phyloP scores from a whole-genome alignment of 2,329 filamentous ascomycete species.

The Akanthomyces muscarius region DNA sequence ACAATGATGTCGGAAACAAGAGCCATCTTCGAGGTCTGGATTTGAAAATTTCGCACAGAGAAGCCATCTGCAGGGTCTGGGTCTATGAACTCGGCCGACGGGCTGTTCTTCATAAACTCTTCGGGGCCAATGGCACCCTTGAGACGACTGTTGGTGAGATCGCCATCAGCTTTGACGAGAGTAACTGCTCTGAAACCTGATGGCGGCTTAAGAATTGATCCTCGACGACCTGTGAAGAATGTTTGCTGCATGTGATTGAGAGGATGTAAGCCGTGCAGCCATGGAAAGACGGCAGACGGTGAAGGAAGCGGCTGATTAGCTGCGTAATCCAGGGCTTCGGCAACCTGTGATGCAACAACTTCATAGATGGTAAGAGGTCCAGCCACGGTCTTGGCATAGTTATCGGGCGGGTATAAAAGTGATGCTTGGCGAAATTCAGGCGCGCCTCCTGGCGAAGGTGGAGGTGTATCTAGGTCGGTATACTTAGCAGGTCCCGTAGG shows the following conservation, averaged over 20 bases:
- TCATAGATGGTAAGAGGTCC: slow-evolving; percentile 63
- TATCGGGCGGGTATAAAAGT: slow-evolving; percentile 69
- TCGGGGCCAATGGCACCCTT: slow-evolving; percentile 83
- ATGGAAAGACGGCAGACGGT: slow-evolving; percentile 85
- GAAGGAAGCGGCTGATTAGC: slow-evolving; percentile 79
- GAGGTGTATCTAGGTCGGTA: slow-evolving; percentile 56
- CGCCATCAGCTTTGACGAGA: slow-evolving; percentile 82
- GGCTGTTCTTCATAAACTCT: slow-evolving; percentile 63
- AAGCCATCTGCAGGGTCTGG: slow-evolving; percentile 87
- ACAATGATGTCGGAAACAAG: slow-evolving; percentile 88
- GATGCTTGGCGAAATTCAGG: slow-evolving; percentile 58
- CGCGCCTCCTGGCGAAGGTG: slow-evolving; percentile 60
- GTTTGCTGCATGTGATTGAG: slow-evolving; percentile 83
- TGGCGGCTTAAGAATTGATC: slow-evolving; percentile 62
- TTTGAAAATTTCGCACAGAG: slow-evolving; percentile 95
- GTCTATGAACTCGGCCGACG: slow-evolving; percentile 65
- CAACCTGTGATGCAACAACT: slow-evolving; percentile 65
- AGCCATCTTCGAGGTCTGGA: slow-evolving; percentile 84
- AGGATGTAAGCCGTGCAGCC: slow-evolving; percentile 89
- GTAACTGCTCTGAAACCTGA: slow-evolving; percentile 76
- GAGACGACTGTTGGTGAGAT: slow-evolving; percentile 68
- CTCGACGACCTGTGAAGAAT: slow-evolving; percentile 80
- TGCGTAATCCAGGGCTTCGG: slow-evolving; percentile 69
- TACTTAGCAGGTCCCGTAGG: slow-evolving; percentile 66
- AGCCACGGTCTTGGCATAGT: slow-evolving; percentile 50